These are phyloP conservation scores for Marchantia paleacea DNA, from an alignment of 225 moss, liverwort and hornwort species.

Conservation along the genomic window DNA sequence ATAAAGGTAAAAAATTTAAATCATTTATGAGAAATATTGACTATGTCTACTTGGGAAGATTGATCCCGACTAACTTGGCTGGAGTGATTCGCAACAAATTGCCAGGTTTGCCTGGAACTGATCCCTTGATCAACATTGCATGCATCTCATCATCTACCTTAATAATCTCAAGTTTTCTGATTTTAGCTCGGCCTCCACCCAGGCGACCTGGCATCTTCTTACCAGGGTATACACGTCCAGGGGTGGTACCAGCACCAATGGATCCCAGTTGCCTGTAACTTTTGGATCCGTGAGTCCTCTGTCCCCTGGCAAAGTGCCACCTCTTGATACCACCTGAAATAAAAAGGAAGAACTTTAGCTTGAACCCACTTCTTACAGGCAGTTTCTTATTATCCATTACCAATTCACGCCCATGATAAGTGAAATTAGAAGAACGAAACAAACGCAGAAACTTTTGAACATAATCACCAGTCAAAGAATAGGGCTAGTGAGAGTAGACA, in stretches of 20 bases:
- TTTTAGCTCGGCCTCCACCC: conserved; percentile 61
- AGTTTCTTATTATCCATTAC: not conserved
- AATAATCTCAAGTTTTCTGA: conserved; percentile 69
- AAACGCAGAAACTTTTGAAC: too few relatives aligned
- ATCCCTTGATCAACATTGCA: conserved; percentile 62
- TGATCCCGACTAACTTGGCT: conserved; percentile 89
- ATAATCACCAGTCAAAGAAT: too few relatives aligned
- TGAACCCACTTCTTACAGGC: not conserved
- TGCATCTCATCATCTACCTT: conserved; percentile 70
- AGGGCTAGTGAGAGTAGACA: too few relatives aligned
- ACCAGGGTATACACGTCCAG: conserved; percentile 78
- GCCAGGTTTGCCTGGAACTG: conserved; percentile 74
- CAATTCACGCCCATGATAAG: too few relatives aligned
- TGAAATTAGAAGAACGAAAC: too few relatives aligned
- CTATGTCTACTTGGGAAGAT: conserved; percentile 51
- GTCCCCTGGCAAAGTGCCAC: conserved; percentile 67
- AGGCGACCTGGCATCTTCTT: conserved; percentile 92
- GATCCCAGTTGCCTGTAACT: conserved; percentile 78
- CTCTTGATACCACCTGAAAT: conserved; percentile 79
- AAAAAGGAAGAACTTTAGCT: conserved; percentile 1
- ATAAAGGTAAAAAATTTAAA: not conserved
- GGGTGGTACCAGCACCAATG: conserved; percentile 77
- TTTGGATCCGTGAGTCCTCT: conserved; percentile 76
- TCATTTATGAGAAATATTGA: not conserved
- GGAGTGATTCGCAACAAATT: conserved; percentile 79